Percentiles rank a stretch among this genome's conserved stretches.
Conservation (phyloP, 2,329 filamentous ascomycete species). For the Pseudopithomyces chartarum region DNA sequence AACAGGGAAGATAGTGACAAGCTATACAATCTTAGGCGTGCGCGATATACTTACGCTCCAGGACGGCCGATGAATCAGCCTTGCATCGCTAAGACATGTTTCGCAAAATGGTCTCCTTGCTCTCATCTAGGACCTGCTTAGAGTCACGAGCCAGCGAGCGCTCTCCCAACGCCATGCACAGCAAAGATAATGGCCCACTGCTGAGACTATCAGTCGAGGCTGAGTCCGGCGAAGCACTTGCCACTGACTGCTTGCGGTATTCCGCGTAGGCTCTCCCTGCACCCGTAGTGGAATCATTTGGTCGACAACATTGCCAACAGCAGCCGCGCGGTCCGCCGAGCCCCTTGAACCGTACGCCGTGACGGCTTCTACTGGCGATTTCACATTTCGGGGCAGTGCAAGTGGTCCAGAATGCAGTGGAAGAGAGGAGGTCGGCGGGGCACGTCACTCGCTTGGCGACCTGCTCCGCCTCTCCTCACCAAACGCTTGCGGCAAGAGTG, state of each 20-base stretch:
- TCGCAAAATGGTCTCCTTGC: background rate
- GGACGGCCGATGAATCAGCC: slow-evolving; percentile 2
- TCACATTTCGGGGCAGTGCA: slow-evolving; percentile 35
- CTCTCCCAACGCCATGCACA: slow-evolving; percentile 6
- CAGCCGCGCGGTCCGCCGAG: slow-evolving; percentile 28
- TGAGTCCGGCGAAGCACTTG: slow-evolving; percentile 23
- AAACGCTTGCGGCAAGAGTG: slow-evolving; percentile 18
- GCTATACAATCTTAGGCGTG: too few relatives aligned
- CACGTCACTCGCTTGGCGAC: slow-evolving; percentile 18
- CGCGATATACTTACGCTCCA: background rate
- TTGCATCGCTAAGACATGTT: slow-evolving; percentile 3
- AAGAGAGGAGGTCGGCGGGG: slow-evolving; percentile 16
- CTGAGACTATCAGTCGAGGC: slow-evolving; percentile 23
- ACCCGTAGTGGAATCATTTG: background rate
- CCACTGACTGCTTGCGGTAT: slow-evolving; percentile 21
- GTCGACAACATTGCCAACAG: background rate
- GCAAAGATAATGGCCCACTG: background rate
- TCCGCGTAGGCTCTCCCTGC: slow-evolving; percentile 5
- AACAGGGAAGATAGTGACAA: background rate
- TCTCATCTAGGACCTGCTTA: background rate
- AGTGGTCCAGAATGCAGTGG: slow-evolving; percentile 23
- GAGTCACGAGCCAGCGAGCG: background rate
- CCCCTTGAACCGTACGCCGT: slow-evolving; percentile 14
- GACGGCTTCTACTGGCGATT: slow-evolving; percentile 21
- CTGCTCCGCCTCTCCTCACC: slow-evolving; percentile 1